These are phyloP conservation scores for Triglochin maritima DNA, from an alignment of 106 monocot species.

Conservation along the genomic window DNA sequence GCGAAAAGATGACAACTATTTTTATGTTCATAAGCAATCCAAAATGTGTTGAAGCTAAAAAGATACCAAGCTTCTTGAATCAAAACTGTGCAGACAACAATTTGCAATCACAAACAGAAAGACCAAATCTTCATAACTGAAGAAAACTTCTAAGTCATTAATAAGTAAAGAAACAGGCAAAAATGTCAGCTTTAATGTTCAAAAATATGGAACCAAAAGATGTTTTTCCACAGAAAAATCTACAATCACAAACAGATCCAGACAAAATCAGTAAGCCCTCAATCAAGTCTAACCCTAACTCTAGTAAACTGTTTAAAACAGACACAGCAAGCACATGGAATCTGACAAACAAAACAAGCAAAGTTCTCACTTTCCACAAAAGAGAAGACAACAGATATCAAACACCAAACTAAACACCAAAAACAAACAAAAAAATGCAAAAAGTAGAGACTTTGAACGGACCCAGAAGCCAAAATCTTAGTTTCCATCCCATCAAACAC, in stretches of 20 bases:
- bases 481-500: not conserved
- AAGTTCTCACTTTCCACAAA: not conserved
- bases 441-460: not conserved
- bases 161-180: no score
- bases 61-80: no score
- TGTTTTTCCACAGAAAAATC: no score
- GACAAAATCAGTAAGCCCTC: not conserved
- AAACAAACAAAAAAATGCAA: not conserved
- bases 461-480: not conserved
- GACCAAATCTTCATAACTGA: no score
- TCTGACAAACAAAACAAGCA: not conserved
- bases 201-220: no score
- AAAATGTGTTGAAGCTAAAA: no score
- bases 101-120: no score
- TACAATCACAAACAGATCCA: conserved; percentile 1
- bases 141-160: no score
- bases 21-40: not conserved
- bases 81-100: no score
- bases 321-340: not conserved
- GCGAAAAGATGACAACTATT: no score
- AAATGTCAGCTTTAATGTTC: no score
- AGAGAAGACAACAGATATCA: not conserved
- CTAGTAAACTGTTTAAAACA: not conserved
- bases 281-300: not conserved
- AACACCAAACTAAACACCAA: not conserved